A percentile compares a stretch with the other conserved stretches of the same genome.
Conservation (phyloP, 768 basidiomycete species). For the Tephrocybe sp. region DNA sequence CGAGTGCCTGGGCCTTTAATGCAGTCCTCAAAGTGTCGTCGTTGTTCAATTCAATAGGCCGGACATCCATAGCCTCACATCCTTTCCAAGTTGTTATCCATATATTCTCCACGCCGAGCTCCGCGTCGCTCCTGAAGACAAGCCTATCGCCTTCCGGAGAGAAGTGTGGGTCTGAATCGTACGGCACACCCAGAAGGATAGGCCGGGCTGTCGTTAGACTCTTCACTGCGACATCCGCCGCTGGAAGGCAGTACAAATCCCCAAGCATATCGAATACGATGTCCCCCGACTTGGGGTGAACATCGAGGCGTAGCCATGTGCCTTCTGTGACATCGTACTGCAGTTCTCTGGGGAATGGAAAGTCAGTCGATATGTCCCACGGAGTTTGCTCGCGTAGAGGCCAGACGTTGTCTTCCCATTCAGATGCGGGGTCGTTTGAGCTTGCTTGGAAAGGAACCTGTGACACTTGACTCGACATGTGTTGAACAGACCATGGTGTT, state of each 20-base stretch:
- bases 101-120: constrained; percentile 71
- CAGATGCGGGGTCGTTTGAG: constrained; percentile 30
- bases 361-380: constrained; percentile 81
- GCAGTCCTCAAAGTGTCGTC: constrained; percentile 35
- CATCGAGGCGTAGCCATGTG: constrained; percentile 75
- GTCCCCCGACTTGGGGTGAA: constrained; percentile 68
- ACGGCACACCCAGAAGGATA: constrained; percentile 62
- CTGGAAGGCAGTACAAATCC: constrained; percentile 71
- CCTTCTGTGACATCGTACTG: constrained; percentile 72
- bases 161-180: constrained; percentile 74
- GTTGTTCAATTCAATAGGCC: constrained; percentile 27
- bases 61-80: constrained; percentile 61
- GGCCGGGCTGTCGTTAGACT: constrained; percentile 48
- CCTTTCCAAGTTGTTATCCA: constrained; percentile 69
- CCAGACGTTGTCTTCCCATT: constrained; percentile 56
- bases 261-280: constrained; percentile 77
- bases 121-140: constrained; percentile 75
- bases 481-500: constrained; percentile 32
- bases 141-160: constrained; percentile 63
- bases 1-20: constrained; percentile 34
- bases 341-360: constrained; percentile 62
- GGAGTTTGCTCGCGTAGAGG: constrained; percentile 58
- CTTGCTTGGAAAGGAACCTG: constrained; percentile 17
- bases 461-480: constrained; percentile 13
- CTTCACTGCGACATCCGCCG: constrained; percentile 26